Base-by-base conservation (phyloP, 2,329 filamentous ascomycete genomes). In the Venturia pyrina region DNA sequence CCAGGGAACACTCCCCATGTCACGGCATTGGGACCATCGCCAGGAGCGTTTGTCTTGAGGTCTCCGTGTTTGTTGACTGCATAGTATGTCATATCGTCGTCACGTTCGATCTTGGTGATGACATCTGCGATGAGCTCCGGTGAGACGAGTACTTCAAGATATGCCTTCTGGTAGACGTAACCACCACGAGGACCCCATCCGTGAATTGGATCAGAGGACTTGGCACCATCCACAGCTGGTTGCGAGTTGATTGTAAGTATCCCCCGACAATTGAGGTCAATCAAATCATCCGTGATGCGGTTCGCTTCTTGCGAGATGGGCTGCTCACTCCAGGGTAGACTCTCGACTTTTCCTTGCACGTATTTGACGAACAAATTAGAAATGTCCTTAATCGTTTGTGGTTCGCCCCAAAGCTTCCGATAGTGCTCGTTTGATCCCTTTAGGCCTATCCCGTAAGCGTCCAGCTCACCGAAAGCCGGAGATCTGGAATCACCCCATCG, bases 1-100 rank as follows among this genome's bases (percentile, higher is more conserved):
- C 95, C 95, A 0, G 95, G 93, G 80, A 98, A 99, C 43, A 99
- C 96, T 77, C 95, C 95, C 95, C 95, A 99, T 1, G 95, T 99
- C 62, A 99, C 90, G n/a, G 95, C 95, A 72, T 99, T 99, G 46
- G 95, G 95, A 6, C 91, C 90, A 70, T 96, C 91, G 28, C 87
- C 85, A 10, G 88, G 87, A 1, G 91, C 87, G 73, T 99, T 98
- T 37, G 91, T 95, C 76, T 87, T 87, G 66, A 98, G 82, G 66
- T 88, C 85, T 37, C 93, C 93, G 24, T 84, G 82, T 76, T 91
- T 93, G 71, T 90, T 95, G 68, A 97, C 91, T 60, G 92, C 91
- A 73, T 98, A 96, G 80, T 96, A 99, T 0, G 93, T 97, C 73
- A 99, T 81, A 70, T 96, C 89, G 3, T 88, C 85, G 72, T 95